Conservation (phyloP, 345 rosid species). For the Rhodomyrtus tomentosa region DNA sequence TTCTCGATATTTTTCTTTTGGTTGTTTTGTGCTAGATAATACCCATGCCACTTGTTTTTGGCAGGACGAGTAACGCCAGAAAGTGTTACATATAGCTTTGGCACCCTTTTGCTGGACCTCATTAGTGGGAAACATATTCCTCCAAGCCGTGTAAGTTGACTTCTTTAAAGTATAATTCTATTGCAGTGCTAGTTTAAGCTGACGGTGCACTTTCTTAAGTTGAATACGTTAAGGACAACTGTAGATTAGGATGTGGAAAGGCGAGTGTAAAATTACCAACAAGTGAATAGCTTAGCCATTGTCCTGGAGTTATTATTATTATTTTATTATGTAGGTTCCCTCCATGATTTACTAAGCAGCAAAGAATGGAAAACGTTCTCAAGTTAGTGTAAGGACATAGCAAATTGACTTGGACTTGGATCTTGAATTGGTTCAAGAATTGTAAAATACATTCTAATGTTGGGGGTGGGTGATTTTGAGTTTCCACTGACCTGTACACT, state of each 20-base stretch:
- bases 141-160: constrained; percentile 75
- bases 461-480: not conserved
- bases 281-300: not conserved
- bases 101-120: constrained; percentile 84
- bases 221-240: not conserved
- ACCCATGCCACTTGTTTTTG: constrained; percentile 2
- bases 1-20: not conserved
- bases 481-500: not conserved
- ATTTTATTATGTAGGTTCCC: not conserved
- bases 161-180: not conserved
- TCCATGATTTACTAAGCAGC: not conserved
- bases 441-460: not conserved
- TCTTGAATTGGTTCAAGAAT: not conserved
- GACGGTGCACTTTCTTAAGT: not conserved
- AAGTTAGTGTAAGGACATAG: not conserved
- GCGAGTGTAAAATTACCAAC: not conserved
- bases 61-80: constrained; percentile 80
- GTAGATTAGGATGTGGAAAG: not conserved
- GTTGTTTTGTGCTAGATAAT: not conserved
- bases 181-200: not conserved
- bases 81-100: constrained; percentile 89
- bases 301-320: not conserved
- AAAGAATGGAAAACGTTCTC: not conserved
- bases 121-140: constrained; percentile 96
- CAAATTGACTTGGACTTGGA: not conserved